A percentile compares a stretch with the other conserved stretches of the same genome.
phyloP scores from a whole-genome alignment of 441 rosid genomes.

The Pelargonium exstipulatum region DNA sequence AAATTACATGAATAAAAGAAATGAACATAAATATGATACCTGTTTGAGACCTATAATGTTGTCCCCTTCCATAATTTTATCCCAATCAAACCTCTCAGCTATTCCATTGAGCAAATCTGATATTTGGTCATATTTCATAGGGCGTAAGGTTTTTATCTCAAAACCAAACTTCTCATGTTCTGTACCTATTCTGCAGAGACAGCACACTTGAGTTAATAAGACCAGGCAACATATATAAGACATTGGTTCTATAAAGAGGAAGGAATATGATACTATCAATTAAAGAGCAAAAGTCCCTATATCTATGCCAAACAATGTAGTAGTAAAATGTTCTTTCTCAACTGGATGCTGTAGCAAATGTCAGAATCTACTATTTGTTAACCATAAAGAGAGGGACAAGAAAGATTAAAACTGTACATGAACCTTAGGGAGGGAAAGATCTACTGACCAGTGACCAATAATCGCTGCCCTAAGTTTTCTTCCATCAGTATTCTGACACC shows the following conservation, averaged over 20 bases:
- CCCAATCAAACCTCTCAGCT: constrained; percentile 98
- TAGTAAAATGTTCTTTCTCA: no score
- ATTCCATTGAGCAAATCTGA: constrained; percentile 82
- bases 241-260: neutral
- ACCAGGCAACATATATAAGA: constrained; percentile 5
- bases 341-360: no score
- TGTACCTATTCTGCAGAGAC: constrained; percentile 79
- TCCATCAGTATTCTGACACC: no score
- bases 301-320: neutral
- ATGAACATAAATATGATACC: constrained; percentile 31
- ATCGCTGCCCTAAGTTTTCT: no score
- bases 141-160: constrained; percentile 62
- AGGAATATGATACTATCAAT: neutral
- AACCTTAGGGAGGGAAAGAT: no score
- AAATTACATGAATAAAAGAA: neutral
- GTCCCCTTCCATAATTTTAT: constrained; percentile 85
- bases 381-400: no score
- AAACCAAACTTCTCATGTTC: constrained; percentile 99
- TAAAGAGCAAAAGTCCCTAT: neutral
- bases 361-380: no score
- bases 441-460: no score
- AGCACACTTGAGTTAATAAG: constrained; percentile 26
- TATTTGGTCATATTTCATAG: constrained; percentile 95
- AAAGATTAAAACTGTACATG: no score
- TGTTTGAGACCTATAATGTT: constrained; percentile 85